These are phyloP conservation scores for Volvariella volvacea DNA, from an alignment of 1,284 basidiomycete genomes.

Conservation along the genomic window DNA sequence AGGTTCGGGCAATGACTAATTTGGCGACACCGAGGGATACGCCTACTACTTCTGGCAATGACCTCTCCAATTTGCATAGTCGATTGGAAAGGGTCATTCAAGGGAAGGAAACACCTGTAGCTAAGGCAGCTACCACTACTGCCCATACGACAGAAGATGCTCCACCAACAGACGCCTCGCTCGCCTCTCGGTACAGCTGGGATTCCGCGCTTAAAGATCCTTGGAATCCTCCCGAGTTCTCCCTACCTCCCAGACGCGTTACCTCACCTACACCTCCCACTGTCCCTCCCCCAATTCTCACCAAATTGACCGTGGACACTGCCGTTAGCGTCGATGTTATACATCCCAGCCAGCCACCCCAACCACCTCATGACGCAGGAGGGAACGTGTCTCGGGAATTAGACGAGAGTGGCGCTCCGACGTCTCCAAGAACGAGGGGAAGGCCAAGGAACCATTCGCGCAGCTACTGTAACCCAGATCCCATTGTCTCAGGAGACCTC, in stretches of 20 bases:
- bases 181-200: conserved; percentile 53
- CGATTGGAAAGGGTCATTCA: conserved; percentile 53
- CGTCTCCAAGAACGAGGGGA: conserved; percentile 18
- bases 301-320: no score
- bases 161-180: conserved; percentile 24
- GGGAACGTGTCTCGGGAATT: no score
- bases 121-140: conserved; percentile 7
- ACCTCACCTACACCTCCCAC: conserved; percentile 6
- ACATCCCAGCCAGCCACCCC: no score
- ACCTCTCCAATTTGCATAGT: conserved; percentile 42
- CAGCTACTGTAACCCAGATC: conserved; percentile 36
- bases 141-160: conserved; percentile 11
- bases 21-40: conserved; percentile 16
- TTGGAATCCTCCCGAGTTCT: conserved; percentile 25
- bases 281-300: no score
- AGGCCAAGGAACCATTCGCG: conserved; percentile 38
- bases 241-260: conserved; percentile 9
- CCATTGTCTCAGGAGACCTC: conserved; percentile 1
- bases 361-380: no score
- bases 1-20: conserved; percentile 16
- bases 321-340: no score
- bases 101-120: conserved; percentile 23
- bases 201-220: conserved; percentile 40
- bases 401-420: no score
- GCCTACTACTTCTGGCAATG: conserved; percentile 13